Conservation (phyloP, 352 stramenopile species). For the Globisporangium solare region DNA sequence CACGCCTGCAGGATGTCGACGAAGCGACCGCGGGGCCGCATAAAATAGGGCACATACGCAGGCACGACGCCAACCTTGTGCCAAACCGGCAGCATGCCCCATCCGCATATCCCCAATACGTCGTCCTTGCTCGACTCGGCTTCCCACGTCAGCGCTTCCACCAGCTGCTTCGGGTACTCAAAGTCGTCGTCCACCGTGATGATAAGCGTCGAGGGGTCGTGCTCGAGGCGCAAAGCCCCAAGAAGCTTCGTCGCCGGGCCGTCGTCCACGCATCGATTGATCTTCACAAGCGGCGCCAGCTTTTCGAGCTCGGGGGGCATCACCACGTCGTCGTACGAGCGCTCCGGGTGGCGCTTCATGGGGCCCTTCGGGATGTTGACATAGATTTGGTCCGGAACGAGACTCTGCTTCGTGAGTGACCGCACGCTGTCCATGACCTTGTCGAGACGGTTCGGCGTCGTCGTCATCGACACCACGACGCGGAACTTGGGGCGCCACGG, state of each 20-base stretch:
- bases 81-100: slow-evolving; percentile 74
- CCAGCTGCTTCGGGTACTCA: slow-evolving; percentile 56
- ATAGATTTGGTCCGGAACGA: slow-evolving; percentile 75
- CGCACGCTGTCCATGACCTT: slow-evolving; percentile 76
- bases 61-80: slow-evolving; percentile 71
- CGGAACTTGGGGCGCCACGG: slow-evolving; percentile 64
- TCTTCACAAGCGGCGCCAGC: slow-evolving; percentile 44
- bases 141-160: slow-evolving; percentile 70
- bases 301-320: slow-evolving; percentile 41
- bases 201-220: slow-evolving; percentile 58
- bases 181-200: slow-evolving; percentile 85
- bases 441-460: slow-evolving; percentile 58
- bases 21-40: slow-evolving; percentile 61
- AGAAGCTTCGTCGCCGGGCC: slow-evolving; percentile 77
- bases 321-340: slow-evolving; percentile 68
- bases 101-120: slow-evolving; percentile 68
- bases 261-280: slow-evolving; percentile 79
- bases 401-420: slow-evolving; percentile 50
- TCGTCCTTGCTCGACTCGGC: slow-evolving; percentile 49
- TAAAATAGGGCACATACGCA: slow-evolving; percentile 80
- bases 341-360: slow-evolving; percentile 75
- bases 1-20: slow-evolving; percentile 76
- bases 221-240: slow-evolving; percentile 53
- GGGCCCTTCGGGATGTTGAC: slow-evolving; percentile 60
- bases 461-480: slow-evolving; percentile 81